Percentiles rank a stretch among this genome's conserved stretches.
phyloP scores from a whole-genome alignment of 1,284 basidiomycete genomes.

The Cerrena zonata region DNA sequence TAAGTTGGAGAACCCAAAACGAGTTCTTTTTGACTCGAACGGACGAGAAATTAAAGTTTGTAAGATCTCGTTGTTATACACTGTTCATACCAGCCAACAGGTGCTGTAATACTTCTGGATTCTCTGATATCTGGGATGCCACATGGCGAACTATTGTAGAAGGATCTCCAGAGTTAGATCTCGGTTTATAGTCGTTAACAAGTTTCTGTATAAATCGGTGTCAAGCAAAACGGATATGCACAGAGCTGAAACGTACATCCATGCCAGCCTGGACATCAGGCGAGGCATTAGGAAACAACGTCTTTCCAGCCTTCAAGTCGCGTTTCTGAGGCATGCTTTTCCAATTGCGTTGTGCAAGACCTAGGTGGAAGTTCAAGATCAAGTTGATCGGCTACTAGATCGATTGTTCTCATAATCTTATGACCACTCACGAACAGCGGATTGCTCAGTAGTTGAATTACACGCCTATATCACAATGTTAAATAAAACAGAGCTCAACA shows the following conservation, averaged over 20 bases:
- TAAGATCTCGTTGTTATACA: not conserved
- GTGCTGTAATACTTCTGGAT: not conserved
- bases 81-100: not conserved
- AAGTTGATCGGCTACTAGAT: too few species aligned
- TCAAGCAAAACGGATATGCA: not conserved
- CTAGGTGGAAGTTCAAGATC: too few species aligned
- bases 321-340: too few species aligned
- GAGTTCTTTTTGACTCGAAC: constrained; percentile 23
- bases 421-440: too few species aligned
- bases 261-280: not conserved
- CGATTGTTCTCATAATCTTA: too few species aligned
- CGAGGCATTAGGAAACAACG: not conserved
- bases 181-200: not conserved
- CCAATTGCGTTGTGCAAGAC: too few species aligned
- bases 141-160: not conserved
- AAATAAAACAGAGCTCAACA: too few species aligned
- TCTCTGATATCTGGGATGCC: not conserved
- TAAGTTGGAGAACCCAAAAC: constrained; percentile 30
- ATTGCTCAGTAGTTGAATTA: too few species aligned
- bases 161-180: not conserved
- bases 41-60: constrained; percentile 22
- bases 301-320: not conserved
- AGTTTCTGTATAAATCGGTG: not conserved
- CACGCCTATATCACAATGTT: too few species aligned
- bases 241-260: not conserved